These are phyloP conservation scores for Cladosporium velox DNA, from an alignment of 2,329 filamentous ascomycete genomes.

Conservation along the genomic window DNA sequence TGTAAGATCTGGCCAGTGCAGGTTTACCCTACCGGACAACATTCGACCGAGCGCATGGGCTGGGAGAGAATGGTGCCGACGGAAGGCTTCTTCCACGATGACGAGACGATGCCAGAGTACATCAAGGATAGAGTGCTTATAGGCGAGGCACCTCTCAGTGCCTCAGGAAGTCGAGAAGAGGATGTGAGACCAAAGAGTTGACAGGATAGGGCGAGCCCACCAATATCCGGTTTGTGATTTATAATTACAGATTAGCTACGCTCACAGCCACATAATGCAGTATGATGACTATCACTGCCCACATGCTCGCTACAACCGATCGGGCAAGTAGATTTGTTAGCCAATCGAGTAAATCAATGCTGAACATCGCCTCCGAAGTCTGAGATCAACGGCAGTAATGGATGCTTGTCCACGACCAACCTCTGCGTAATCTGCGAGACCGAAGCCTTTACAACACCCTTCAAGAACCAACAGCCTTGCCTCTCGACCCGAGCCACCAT, in stretches of 20 bases:
- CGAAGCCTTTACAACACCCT: neutral
- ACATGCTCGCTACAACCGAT: too few species aligned
- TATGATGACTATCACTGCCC: neutral
- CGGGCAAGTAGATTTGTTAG: too few species aligned
- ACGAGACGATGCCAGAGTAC: constrained; percentile 26
- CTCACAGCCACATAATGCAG: neutral
- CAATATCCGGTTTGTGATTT: neutral
- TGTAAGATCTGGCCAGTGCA: constrained; percentile 26
- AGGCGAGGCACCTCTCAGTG: constrained; percentile 20
- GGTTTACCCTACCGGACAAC: constrained; percentile 25
- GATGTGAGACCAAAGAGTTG: neutral
- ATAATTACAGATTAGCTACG: neutral
- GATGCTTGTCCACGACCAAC: neutral
- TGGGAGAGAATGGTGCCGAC: constrained; percentile 29
- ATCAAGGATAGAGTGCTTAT: constrained; percentile 24
- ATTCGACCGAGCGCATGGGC: constrained; percentile 20
- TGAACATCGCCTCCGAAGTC: neutral
- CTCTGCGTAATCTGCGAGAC: neutral
- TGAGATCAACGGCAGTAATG: neutral
- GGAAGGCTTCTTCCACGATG: constrained; percentile 30
- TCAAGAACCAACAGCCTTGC: neutral
- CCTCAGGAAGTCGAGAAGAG: neutral
- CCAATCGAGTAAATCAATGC: neutral
- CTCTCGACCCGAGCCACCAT: neutral
- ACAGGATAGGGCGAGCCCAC: too few species aligned